Base-by-base conservation (phyloP, 352 stramenopile genomes). In the Phytophthora crassamura region DNA sequence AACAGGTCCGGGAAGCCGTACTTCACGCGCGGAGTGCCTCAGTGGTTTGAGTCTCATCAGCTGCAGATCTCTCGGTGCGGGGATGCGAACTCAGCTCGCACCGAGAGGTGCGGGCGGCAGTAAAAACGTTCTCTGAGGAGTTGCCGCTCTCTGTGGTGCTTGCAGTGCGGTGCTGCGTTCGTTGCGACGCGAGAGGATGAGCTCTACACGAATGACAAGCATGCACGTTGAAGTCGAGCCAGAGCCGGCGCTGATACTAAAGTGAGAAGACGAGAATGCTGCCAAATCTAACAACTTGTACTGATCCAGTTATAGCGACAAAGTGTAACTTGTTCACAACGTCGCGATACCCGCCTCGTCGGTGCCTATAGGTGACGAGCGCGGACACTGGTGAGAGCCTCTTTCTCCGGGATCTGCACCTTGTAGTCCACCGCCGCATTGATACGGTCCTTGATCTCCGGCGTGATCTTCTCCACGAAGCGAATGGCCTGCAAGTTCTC, bases 1-100 rank as follows among this genome's bases (percentile, higher is more conserved):
- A 78, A 89, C 34, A 90, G 54, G 28, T 79, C 71, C 33, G 67
- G 32, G 62, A 81, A 90, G 20, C 81, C 77, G 36, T 76, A 78
- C 59, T 90, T 78, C 20, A 90, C 71, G 11, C 68, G 63, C 43
- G 84, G 65, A 25, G 80, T 72, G n/a, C 86, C 66, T 46, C 25
- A 5, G 4, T 30, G 3, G 6, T 30, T 30, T 30, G 25, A 30
- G 3, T 30, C 25, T 30, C 25, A 30, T 3, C 4, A 30, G 22
- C 22, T 25, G 22, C 22, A 25, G 22, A 25, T 1, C 22, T 25
- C 22, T 25, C 22, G 22, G 22, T 25, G 22, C 22, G 22, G 22
- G 22, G 22, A 25, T 25, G 8, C 11, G 41, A 54, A 25, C 22
- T 63, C 42, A 45, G 33, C 8, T 16, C 41, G 20, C 41, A 50